Conservation (phyloP, 2,329 filamentous ascomycete genomes). For the Epichloe baconii region DNA sequence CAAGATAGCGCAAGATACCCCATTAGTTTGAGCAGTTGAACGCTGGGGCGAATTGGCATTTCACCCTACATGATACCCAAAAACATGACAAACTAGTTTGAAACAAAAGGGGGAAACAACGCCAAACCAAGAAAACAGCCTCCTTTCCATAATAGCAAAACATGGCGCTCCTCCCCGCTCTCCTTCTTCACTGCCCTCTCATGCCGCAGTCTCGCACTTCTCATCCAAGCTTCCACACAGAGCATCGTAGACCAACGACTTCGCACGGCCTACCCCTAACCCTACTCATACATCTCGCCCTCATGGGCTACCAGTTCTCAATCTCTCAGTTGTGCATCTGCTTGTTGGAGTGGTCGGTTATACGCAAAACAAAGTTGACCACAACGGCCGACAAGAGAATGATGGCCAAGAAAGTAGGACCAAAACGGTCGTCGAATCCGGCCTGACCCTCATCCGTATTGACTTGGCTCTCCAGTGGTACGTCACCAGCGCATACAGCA, state of each 20-base stretch:
- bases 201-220: not conserved
- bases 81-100: not conserved
- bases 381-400: constrained; percentile 80
- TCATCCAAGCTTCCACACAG: not conserved
- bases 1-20: not conserved
- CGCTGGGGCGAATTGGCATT: constrained; percentile 1
- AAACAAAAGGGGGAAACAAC: not conserved
- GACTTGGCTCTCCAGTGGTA: constrained; percentile 96
- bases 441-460: constrained; percentile 85
- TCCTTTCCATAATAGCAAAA: not conserved
- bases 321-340: constrained; percentile 14
- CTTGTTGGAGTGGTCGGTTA: constrained; percentile 32
- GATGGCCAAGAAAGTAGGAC: constrained; percentile 79
- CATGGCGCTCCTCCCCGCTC: not conserved
- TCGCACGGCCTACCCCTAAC: too few species aligned
- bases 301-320: not conserved
- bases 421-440: constrained; percentile 92
- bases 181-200: not conserved
- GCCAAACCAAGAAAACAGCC: not conserved
- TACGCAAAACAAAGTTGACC: constrained; percentile 85
- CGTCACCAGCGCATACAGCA: constrained; percentile 88
- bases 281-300: not conserved
- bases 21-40: not conserved
- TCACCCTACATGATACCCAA: not conserved
- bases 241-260: not conserved